These are phyloP conservation scores for Geosmithia putterillii DNA, from an alignment of 2,329 filamentous ascomycete genomes.

Conservation along the genomic window DNA sequence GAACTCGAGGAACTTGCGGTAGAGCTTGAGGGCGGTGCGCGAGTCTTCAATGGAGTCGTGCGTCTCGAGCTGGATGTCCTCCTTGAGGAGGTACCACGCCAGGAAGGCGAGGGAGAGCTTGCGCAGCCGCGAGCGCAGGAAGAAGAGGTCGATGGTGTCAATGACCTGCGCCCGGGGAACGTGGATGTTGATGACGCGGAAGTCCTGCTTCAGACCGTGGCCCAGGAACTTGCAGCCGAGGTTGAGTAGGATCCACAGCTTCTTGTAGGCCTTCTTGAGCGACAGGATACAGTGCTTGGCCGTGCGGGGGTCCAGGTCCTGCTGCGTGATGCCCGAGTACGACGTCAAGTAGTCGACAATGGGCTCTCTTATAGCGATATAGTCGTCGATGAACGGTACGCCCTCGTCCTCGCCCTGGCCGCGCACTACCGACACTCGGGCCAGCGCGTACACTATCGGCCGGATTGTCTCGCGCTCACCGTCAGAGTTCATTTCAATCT, in stretches of 20 bases:
- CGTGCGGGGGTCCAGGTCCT: slow-evolving; percentile 70
- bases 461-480: slow-evolving; percentile 86
- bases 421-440: slow-evolving; percentile 83
- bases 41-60: slow-evolving; percentile 97
- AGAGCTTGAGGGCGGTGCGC: slow-evolving; percentile 78
- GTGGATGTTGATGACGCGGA: slow-evolving; percentile 96
- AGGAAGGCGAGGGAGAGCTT: slow-evolving; percentile 85
- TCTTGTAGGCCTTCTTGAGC: slow-evolving; percentile 91
- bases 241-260: slow-evolving; percentile 92
- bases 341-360: slow-evolving; percentile 93
- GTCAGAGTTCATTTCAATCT: slow-evolving; percentile 93
- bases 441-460: slow-evolving; percentile 80
- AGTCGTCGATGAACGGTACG: slow-evolving; percentile 89
- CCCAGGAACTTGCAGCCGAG: slow-evolving; percentile 89
- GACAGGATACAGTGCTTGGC: slow-evolving; percentile 74
- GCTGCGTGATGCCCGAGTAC: slow-evolving; percentile 80
- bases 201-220: slow-evolving; percentile 88
- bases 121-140: slow-evolving; percentile 66
- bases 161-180: slow-evolving; percentile 84
- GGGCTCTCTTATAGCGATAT: slow-evolving; percentile 80
- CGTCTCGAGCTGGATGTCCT: slow-evolving; percentile 84
- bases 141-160: slow-evolving; percentile 88
- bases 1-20: slow-evolving; percentile 81
- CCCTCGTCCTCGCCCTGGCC: slow-evolving; percentile 69
- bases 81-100: slow-evolving; percentile 80